Evolutionary conservation across 192 early-diverging fungal genomes (phyloP).

Genomic region (Thoreauomyces humboldtii): DNA sequence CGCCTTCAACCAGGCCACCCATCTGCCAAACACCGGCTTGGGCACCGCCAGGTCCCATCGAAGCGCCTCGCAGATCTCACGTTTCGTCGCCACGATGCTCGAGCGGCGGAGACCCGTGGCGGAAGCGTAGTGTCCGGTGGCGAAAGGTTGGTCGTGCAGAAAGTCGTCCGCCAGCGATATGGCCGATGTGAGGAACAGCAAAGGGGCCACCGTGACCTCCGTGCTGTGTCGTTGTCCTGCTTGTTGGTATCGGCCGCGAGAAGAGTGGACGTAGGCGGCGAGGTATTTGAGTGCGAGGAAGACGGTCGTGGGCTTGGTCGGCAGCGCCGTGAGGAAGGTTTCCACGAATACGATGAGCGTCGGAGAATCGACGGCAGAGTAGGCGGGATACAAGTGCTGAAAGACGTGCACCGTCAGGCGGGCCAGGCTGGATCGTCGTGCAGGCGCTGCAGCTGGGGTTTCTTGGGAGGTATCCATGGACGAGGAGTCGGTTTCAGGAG

Average conservation of each 20-base stretch:
- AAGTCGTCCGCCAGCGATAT: conserved; percentile 10
- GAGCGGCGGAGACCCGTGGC: background rate
- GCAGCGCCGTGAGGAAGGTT: background rate
- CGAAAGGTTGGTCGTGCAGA: conserved; percentile 1
- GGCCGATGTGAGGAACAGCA: conserved; percentile 8
- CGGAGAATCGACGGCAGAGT: background rate
- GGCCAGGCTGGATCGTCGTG: background rate
- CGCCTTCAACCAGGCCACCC: conserved; percentile 7
- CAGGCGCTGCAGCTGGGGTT: too few species aligned
- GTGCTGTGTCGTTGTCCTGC: too few species aligned
- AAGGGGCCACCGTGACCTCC: background rate
- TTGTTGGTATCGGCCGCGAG: too few species aligned
- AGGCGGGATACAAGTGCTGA: background rate
- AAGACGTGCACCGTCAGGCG: background rate
- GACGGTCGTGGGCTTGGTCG: background rate
- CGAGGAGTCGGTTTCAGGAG: too few species aligned
- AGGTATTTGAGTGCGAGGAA: conserved; percentile 23
- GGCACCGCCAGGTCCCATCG: conserved; percentile 1
- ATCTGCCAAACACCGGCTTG: background rate
- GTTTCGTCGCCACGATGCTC: background rate
- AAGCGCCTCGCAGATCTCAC: conserved; percentile 2
- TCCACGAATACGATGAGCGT: background rate
- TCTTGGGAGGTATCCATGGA: too few species aligned
- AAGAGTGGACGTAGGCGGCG: conserved; percentile 2
- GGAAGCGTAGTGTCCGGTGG: conserved; percentile 2